phyloP scores from a whole-genome alignment of 805 yeast genomes.

The Yarrowia bubula region DNA sequence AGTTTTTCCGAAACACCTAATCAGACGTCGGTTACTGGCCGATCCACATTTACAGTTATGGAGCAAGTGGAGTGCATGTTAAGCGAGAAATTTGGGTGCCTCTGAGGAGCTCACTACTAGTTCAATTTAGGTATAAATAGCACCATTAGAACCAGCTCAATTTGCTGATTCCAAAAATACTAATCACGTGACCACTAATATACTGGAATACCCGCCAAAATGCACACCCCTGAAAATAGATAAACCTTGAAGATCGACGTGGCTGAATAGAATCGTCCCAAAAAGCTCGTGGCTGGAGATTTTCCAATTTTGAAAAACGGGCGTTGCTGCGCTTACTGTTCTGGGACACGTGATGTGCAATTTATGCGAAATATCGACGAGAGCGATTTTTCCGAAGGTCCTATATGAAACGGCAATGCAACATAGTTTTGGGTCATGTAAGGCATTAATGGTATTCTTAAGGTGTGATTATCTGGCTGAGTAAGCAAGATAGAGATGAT shows the following conservation, averaged over 20 bases:
- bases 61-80: not conserved
- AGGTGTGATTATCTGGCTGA: no score
- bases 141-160: not conserved
- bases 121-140: not conserved
- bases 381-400: no score
- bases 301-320: not conserved
- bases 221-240: not conserved
- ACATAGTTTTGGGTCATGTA: not conserved
- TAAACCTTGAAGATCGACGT: slow-evolving; percentile 3
- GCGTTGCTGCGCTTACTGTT: not conserved
- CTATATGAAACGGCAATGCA: not conserved
- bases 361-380: no score
- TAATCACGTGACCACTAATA: not conserved
- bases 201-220: not conserved
- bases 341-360: not conserved
- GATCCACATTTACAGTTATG: slow-evolving; percentile 1
- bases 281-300: not conserved
- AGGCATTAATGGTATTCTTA: no score
- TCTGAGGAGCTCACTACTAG: no score
- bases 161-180: not conserved
- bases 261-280: not conserved
- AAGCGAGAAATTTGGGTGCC: not conserved
- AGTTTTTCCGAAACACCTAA: slow-evolving; percentile 13
- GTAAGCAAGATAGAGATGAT: not conserved
- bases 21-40: slow-evolving; percentile 19